These are phyloP conservation scores for Tetrastigma voinierianum DNA, from an alignment of 164 flowering plant species.

Conservation along the genomic window DNA sequence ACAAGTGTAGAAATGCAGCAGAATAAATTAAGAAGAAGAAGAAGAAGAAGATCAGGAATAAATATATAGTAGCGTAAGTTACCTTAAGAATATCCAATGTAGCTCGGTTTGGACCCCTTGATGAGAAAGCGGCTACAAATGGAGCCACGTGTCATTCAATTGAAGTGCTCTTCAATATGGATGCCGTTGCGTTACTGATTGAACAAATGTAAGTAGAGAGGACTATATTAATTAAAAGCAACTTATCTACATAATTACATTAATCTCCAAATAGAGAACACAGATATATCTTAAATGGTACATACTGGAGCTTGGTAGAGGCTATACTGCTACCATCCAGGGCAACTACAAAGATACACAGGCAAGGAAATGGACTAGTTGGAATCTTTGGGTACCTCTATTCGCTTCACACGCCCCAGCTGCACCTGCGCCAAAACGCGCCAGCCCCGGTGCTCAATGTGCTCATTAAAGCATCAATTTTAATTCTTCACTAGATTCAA, in stretches of 20 bases:
- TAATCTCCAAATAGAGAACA: not conserved
- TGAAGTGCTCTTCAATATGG: slow-evolving; percentile 27
- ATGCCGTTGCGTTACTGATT: slow-evolving; percentile 37
- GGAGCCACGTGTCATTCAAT: slow-evolving; percentile 36
- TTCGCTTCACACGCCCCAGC: slow-evolving; percentile 35
- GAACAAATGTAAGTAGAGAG: not conserved
- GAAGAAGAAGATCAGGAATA: not conserved
- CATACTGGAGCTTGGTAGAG: slow-evolving; percentile 28
- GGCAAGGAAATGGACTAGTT: slow-evolving; percentile 32
- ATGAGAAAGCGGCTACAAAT: slow-evolving; percentile 40
- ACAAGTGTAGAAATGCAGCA: no score
- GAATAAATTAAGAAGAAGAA: no score
- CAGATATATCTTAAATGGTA: not conserved
- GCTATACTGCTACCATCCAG: slow-evolving; percentile 18
- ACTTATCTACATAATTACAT: not conserved
- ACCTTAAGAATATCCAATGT: slow-evolving; percentile 43
- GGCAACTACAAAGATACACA: slow-evolving; percentile 19
- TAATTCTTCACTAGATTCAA: slow-evolving; percentile 38
- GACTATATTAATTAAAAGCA: not conserved
- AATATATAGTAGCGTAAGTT: not conserved
- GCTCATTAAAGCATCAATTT: slow-evolving; percentile 59
- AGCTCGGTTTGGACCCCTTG: slow-evolving; percentile 49
- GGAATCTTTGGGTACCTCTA: slow-evolving; percentile 14
- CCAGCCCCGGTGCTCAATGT: not conserved
- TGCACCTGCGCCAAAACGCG: slow-evolving; percentile 31